A percentile compares a stretch with the other conserved stretches of the same genome.
Conservation (phyloP, 352 stramenopile genomes). For the Globisporangium barbulae region DNA sequence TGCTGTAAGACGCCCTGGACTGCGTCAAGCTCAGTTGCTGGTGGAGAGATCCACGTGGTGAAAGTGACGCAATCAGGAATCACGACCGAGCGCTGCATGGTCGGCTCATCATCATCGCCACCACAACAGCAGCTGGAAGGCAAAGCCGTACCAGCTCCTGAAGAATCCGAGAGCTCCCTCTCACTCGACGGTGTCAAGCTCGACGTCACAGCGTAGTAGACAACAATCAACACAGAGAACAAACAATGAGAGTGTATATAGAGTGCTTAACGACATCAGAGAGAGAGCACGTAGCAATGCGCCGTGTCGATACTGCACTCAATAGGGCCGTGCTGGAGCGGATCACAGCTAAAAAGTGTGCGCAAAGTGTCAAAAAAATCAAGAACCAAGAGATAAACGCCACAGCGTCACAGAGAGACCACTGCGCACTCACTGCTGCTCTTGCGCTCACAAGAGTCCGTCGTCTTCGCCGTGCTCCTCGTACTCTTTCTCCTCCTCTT, state of each 20-base stretch:
- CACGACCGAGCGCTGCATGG: slow-evolving; percentile 24
- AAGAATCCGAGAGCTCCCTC: slow-evolving; percentile 31
- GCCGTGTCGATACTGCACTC: no score
- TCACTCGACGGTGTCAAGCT: slow-evolving; percentile 36
- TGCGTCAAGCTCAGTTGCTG: not conserved
- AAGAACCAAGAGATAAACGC: slow-evolving; percentile 9
- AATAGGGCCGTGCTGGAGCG: not conserved
- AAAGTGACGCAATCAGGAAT: slow-evolving; percentile 45
- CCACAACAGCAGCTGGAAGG: not conserved
- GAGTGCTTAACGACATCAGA: no score
- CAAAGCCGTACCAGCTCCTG: slow-evolving; percentile 15
- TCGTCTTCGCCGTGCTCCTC: slow-evolving; percentile 61
- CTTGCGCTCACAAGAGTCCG: slow-evolving; percentile 43
- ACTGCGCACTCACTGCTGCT: not conserved
- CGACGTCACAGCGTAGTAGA: slow-evolving; percentile 17
- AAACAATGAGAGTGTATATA: no score
- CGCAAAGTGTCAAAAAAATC: slow-evolving; percentile 9
- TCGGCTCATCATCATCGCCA: slow-evolving; percentile 10
- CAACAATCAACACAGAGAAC: not conserved
- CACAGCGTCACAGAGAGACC: not conserved
- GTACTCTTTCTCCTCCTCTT: slow-evolving; percentile 34
- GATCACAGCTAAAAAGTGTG: not conserved
- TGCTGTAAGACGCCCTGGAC: slow-evolving; percentile 42
- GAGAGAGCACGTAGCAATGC: no score
- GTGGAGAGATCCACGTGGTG: slow-evolving; percentile 32